phyloP scores from a whole-genome alignment of 371 early-diverging fungal genomes.

The Circinella minor region DNA sequence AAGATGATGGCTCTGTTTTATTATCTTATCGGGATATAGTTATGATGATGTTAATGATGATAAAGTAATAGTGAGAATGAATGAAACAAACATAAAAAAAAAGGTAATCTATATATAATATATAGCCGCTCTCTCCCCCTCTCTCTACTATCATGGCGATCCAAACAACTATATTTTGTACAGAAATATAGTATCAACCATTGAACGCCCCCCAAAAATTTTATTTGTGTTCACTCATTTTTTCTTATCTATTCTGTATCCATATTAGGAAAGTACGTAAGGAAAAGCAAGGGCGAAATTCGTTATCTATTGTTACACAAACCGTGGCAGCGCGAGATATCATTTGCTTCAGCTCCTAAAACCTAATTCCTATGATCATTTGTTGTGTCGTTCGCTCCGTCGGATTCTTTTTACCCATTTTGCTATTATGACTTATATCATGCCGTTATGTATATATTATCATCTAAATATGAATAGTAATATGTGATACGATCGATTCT shows the following conservation, averaged over 20 bases:
- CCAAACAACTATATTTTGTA: no score
- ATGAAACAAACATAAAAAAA: no score
- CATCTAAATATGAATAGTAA: not conserved
- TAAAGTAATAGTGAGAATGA: no score
- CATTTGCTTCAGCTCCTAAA: not conserved
- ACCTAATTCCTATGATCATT: no score
- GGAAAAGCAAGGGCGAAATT: not conserved
- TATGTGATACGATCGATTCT: no score
- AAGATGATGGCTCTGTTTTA: no score
- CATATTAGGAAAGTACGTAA: not conserved
- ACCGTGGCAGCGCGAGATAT: not conserved
- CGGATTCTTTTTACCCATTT: not conserved
- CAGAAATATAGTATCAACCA: not conserved
- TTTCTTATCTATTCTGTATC: conserved; percentile 11
- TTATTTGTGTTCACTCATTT: not conserved
- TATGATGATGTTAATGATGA: no score
- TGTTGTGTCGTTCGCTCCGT: no score
- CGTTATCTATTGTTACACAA: conserved; percentile 1
- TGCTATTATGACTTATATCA: not conserved
- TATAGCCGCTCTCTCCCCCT: no score
- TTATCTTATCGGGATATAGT: no score
- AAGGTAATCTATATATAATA: no score
- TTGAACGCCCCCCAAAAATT: not conserved
- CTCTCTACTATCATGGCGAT: no score
- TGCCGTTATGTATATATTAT: not conserved